Percentiles rank a stretch among this genome's conserved stretches.
Evolutionary conservation across 2,329 filamentous ascomycete species (phyloP).

Genomic region (Epichloe coenophiala): DNA sequence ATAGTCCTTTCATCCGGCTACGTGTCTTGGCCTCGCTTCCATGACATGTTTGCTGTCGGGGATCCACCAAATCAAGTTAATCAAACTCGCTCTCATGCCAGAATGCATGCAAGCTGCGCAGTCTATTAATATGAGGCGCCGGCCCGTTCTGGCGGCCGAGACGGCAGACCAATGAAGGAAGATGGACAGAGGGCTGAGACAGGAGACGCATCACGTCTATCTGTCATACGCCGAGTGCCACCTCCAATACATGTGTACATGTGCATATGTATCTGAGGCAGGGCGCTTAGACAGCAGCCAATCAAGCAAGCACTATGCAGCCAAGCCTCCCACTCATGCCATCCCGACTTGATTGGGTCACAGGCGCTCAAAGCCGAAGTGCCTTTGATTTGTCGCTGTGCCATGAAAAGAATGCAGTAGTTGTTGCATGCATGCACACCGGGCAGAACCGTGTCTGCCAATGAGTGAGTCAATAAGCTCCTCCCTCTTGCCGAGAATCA

Average conservation of each 20-base stretch:
- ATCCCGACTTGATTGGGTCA: not conserved
- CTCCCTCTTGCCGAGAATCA: no score
- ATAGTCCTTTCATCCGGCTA: not conserved
- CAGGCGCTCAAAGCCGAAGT: not conserved
- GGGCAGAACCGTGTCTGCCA: not conserved
- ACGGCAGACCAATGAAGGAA: not conserved
- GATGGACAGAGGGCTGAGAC: not conserved
- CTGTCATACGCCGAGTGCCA: no score
- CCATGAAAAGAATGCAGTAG: no score
- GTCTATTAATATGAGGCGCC: not conserved
- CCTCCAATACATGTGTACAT: no score
- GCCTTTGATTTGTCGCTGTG: no score
- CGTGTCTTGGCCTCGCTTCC: not conserved
- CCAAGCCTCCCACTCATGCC: not conserved
- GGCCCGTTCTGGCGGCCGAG: not conserved
- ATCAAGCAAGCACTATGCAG: not conserved
- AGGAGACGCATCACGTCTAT: not conserved
- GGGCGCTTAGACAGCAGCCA: constrained; percentile 2
- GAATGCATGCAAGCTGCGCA: not conserved
- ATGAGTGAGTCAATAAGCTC: not conserved
- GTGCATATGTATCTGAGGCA: not conserved
- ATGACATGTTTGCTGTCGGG: not conserved
- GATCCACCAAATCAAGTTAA: no score
- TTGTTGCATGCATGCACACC: not conserved
- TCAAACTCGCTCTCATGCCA: no score